Conservation (phyloP, 2,329 filamentous ascomycete genomes). For the Penicillium thymicola region DNA sequence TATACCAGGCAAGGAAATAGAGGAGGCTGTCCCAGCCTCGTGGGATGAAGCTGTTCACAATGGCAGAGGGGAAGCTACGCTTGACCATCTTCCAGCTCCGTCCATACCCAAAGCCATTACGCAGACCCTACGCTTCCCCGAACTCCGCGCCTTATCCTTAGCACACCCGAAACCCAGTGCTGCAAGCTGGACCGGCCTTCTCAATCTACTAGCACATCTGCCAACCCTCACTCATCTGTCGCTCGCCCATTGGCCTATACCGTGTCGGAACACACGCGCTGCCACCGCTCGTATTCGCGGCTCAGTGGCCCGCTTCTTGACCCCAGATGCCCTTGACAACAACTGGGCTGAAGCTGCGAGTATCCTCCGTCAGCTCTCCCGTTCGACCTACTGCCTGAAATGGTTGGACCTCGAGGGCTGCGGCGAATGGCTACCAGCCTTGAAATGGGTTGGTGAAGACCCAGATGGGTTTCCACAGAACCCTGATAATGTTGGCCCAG, state of each 20-base stretch:
- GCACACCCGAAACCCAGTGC: slow-evolving; percentile 46
- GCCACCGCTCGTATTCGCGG: slow-evolving; percentile 44
- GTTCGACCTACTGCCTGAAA: slow-evolving; percentile 55
- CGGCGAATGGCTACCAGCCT: slow-evolving; percentile 52
- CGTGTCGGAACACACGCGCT: slow-evolving; percentile 56
- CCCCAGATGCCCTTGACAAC: slow-evolving; percentile 50
- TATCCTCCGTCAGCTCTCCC: slow-evolving; percentile 55
- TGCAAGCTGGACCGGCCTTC: slow-evolving; percentile 55
- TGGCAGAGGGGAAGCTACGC: neutral
- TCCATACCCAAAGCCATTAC: slow-evolving; percentile 22
- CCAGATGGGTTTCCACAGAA: slow-evolving; percentile 26
- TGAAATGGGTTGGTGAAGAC: slow-evolving; percentile 43
- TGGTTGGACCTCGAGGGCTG: slow-evolving; percentile 64
- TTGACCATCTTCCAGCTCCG: neutral
- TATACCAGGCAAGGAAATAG: neutral
- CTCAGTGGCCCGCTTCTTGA: slow-evolving; percentile 38
- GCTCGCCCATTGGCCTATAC: slow-evolving; percentile 60
- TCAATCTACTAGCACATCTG: slow-evolving; percentile 52
- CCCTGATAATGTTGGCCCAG: slow-evolving; percentile 32
- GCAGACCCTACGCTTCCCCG: slow-evolving; percentile 44
- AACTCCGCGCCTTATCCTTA: slow-evolving; percentile 58
- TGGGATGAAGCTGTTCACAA: slow-evolving; percentile 40
- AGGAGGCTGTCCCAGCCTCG: slow-evolving; percentile 32
- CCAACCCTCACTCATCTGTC: slow-evolving; percentile 61
- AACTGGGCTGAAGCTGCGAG: slow-evolving; percentile 56